Base-by-base conservation (phyloP, 2,329 filamentous ascomycete species). In the Fusarium sacchari region DNA sequence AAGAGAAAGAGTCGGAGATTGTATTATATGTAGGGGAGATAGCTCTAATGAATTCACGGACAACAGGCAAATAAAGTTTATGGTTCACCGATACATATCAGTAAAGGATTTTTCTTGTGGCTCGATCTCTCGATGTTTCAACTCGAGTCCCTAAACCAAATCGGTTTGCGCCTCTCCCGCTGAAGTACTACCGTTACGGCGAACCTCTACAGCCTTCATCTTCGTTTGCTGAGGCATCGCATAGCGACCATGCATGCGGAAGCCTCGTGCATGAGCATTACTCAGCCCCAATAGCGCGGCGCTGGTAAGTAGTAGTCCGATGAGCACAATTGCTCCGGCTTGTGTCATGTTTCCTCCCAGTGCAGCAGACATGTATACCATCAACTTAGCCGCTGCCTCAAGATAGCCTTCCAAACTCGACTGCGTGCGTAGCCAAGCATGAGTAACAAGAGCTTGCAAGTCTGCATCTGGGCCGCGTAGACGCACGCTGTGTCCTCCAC, bases 401-500 rank as follows among this genome's bases (percentile, higher is more conserved):
- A 88, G 79, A 73, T 86, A 88, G 36, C 85, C 83, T 71, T 91
- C 86, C 6, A 84, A 52, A 32, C 83, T 79, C 0, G 86, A 88
- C 78, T 87, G 85, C 43, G 85, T 81, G 17, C 85, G 82, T 50
- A 92, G 79, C 89, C 89, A 92, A 34, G 84, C 76, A 7, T 87
- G 86, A 7, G 87, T 86, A 3, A 89, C 91, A 44, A 91, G 84
- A 36, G 89, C 89, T 64, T 88, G 88, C 12, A 92, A 82, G 76
- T 91, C 90, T 37, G 87, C 83, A 13, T 86, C 83, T 8, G 82
- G 77, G 9, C 90, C 90, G 34, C 85, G 84, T 46, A 92, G 82
- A 18, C 86, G 81, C 3, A 91, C 83, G 74, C 84, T 85, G 1
- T 86, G 83, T 46, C 87, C 87, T 30, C 84, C 82, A 26, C 85